phyloP scores from a whole-genome alignment of 2,329 filamentous ascomycete genomes.

The Stenocarpella maydis region DNA sequence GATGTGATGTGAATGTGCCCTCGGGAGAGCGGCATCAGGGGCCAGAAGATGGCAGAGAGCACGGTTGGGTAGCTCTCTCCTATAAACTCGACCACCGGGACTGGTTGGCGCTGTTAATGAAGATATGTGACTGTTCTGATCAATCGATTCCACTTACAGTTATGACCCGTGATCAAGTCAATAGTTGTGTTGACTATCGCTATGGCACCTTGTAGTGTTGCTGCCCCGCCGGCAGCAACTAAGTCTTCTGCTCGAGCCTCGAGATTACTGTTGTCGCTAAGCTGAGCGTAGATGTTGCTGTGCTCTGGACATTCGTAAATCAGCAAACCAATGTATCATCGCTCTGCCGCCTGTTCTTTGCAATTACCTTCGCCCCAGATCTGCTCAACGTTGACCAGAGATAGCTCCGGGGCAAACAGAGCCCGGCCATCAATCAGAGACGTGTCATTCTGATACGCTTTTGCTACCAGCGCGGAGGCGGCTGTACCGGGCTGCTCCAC shows the following conservation, averaged over 20 bases:
- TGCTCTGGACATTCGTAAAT: not conserved
- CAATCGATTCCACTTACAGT: slow-evolving; percentile 12
- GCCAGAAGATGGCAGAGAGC: slow-evolving; percentile 38
- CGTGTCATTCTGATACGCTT: slow-evolving; percentile 37
- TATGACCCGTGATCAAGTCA: slow-evolving; percentile 34
- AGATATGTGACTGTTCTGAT: rapidly evolving
- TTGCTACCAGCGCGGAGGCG: slow-evolving; percentile 36
- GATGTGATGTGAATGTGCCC: slow-evolving; percentile 40
- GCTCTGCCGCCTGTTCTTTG: rapidly evolving
- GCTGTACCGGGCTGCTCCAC: slow-evolving; percentile 38
- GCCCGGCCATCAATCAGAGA: slow-evolving; percentile 36
- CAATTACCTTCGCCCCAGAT: slow-evolving; percentile 32
- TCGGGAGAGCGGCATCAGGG: slow-evolving; percentile 39
- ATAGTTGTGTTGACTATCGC: slow-evolving; percentile 39
- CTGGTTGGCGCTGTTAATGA: slow-evolving; percentile 8
- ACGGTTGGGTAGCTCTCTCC: slow-evolving; percentile 30
- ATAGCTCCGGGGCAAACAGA: slow-evolving; percentile 39
- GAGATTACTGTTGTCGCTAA: not conserved
- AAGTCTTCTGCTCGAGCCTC: slow-evolving; percentile 36
- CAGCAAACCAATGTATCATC: not conserved
- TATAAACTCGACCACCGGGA: slow-evolving; percentile 38
- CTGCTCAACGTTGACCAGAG: slow-evolving; percentile 38
- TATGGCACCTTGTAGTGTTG: slow-evolving; percentile 36
- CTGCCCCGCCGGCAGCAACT: slow-evolving; percentile 38
- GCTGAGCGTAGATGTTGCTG: not conserved